Evolutionary conservation across 352 stramenopile genomes (phyloP).

Genomic region (Phytopythium sindhum): DNA sequence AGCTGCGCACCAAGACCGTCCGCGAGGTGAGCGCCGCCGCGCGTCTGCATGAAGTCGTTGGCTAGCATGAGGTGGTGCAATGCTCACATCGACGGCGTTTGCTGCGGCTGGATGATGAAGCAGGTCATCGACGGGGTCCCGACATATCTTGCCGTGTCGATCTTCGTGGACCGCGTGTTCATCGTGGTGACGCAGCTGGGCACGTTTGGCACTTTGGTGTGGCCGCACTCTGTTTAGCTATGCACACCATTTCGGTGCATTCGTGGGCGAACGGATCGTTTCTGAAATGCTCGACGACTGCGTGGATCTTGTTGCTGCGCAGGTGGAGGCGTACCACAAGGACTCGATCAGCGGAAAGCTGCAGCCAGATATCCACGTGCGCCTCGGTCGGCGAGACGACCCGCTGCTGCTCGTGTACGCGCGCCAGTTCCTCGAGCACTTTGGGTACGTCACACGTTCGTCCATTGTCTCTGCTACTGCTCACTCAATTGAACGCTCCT

Average conservation of each 20-base stretch:
- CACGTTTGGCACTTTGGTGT: slow-evolving; percentile 78
- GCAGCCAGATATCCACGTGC: slow-evolving; percentile 73
- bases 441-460: slow-evolving; percentile 42
- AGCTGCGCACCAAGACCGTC: slow-evolving; percentile 42
- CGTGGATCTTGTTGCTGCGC: not conserved
- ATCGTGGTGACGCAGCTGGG: slow-evolving; percentile 77
- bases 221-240: not conserved
- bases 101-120: not conserved
- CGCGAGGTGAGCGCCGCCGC: slow-evolving; percentile 22
- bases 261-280: not conserved
- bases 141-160: slow-evolving; percentile 70
- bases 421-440: slow-evolving; percentile 81
- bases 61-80: not conserved
- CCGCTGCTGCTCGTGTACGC: slow-evolving; percentile 81
- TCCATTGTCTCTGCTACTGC: not conserved
- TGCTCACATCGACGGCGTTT: not conserved
- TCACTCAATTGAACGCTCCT: too few relatives aligned
- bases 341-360: slow-evolving; percentile 76
- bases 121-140: slow-evolving; percentile 73
- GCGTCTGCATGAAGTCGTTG: not conserved
- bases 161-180: slow-evolving; percentile 82
- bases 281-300: not conserved
- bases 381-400: slow-evolving; percentile 73
- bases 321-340: slow-evolving; percentile 76
- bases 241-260: not conserved